These are phyloP conservation scores for Lasiosphaeriaceae sp. DNA, from an alignment of 495 filamentous ascomycete genomes.

Conservation along the genomic window DNA sequence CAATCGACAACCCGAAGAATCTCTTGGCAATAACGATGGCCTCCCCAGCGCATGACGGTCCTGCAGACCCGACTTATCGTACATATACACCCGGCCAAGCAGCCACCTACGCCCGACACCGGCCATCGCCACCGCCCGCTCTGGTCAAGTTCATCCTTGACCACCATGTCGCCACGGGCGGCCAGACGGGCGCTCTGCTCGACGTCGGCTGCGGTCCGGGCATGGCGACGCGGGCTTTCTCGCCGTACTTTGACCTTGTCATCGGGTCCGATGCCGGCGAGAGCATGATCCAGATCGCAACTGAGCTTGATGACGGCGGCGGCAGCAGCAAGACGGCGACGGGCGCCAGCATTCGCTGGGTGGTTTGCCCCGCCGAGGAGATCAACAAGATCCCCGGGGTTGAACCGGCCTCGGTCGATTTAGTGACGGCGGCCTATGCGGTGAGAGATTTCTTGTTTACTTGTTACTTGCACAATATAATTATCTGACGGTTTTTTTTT, in stretches of 20 bases:
- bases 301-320: no score
- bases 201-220: constrained; percentile 58
- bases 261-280: constrained; percentile 49
- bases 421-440: constrained; percentile 48
- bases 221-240: constrained; percentile 35
- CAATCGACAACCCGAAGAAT: no score
- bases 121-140: constrained; percentile 37
- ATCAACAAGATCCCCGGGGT: constrained; percentile 25
- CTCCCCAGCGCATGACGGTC: no score
- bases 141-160: constrained; percentile 47
- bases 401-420: constrained; percentile 38
- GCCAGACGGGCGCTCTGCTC: constrained; percentile 38
- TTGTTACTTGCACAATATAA: background rate
- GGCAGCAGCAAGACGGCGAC: constrained; percentile 24
- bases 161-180: constrained; percentile 46
- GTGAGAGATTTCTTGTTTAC: constrained; percentile 18
- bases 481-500: no score
- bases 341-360: constrained; percentile 33
- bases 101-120: constrained; percentile 38
- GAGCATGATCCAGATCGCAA: constrained; percentile 47
- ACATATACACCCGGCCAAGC: constrained; percentile 43
- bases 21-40: no score
- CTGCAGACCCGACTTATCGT: constrained; percentile 37
- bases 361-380: constrained; percentile 42
- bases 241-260: constrained; percentile 37